Conservation (phyloP, 2,329 filamentous ascomycete genomes). For the Phyllosticta capitalensis region DNA sequence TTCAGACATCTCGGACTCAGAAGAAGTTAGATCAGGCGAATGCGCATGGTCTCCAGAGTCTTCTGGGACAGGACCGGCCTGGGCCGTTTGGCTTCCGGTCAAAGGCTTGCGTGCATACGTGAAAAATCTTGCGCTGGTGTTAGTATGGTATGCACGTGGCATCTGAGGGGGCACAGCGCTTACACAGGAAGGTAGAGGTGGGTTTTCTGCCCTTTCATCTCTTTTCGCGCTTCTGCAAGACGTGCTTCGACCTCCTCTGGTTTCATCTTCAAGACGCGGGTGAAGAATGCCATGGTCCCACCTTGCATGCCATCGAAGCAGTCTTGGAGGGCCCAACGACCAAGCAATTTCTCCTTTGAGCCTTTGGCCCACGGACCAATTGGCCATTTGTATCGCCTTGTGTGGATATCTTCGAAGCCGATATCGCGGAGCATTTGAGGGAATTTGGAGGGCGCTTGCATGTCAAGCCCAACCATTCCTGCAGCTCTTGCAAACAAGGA, state of each 20-base stretch:
- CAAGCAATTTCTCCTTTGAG: neutral
- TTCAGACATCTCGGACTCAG: neutral
- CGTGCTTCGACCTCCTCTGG: neutral
- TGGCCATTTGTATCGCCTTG: constrained; percentile 24
- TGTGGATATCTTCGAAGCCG: constrained; percentile 22
- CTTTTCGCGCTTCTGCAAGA: neutral
- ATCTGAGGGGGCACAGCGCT: neutral
- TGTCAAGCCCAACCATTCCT: constrained; percentile 27
- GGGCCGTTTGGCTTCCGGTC: constrained; percentile 34
- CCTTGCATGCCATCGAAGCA: neutral
- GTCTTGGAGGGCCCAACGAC: neutral
- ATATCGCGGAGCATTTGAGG: constrained; percentile 13
- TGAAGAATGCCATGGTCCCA: neutral
- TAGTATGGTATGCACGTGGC: neutral
- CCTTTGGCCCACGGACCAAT: constrained; percentile 13
- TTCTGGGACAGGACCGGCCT: constrained; percentile 41
- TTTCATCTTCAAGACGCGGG: neutral
- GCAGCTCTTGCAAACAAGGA: constrained; percentile 21
- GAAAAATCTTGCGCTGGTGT: neutral
- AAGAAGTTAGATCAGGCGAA: neutral
- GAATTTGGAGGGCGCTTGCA: constrained; percentile 31
- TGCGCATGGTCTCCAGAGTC: neutral
- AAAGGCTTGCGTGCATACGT: neutral
- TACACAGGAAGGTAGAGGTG: constrained; percentile 1
- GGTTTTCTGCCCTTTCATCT: neutral